A percentile compares a stretch with the other conserved stretches of the same genome.
Evolutionary conservation across 2,329 filamentous ascomycete species (phyloP).

Genomic region (Hymenoscyphus fraxineus): DNA sequence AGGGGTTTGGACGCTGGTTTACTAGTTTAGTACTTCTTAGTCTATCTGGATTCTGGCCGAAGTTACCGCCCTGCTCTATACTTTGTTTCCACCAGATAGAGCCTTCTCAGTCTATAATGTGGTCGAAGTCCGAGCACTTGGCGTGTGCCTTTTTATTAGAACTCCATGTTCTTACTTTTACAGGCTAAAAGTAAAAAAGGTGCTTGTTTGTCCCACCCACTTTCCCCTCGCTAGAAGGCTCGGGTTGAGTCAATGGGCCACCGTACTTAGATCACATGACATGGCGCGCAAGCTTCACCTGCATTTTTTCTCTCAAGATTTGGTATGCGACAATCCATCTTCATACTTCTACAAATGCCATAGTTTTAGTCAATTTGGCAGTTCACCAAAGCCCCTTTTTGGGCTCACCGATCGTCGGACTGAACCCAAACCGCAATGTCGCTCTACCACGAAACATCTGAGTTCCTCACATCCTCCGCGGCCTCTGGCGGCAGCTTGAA

Average conservation of each 20-base stretch:
- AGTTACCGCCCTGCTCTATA: too few relatives aligned
- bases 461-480: constrained; percentile 61
- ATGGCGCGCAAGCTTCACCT: background rate
- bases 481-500: constrained; percentile 80
- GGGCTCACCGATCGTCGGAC: background rate
- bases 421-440: constrained; percentile 58
- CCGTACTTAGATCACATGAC: background rate
- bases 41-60: too few relatives aligned
- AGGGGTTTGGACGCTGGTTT: too few relatives aligned
- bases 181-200: too few relatives aligned
- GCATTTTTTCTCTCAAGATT: background rate
- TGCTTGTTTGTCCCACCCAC: background rate
- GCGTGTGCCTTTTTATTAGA: too few relatives aligned
- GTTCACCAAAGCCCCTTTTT: background rate
- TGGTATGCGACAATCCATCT: background rate
- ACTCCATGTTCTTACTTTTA: too few relatives aligned
- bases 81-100: too few relatives aligned
- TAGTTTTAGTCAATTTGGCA: background rate
- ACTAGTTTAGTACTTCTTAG: too few relatives aligned
- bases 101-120: too few relatives aligned
- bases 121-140: too few relatives aligned
- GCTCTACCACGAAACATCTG: constrained; percentile 87
- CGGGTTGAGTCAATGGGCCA: background rate
- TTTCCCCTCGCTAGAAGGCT: too few relatives aligned
- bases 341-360: background rate